These are phyloP conservation scores for Paramarasmius palmivorus DNA, from an alignment of 1,284 basidiomycete genomes.

Conservation along the genomic window DNA sequence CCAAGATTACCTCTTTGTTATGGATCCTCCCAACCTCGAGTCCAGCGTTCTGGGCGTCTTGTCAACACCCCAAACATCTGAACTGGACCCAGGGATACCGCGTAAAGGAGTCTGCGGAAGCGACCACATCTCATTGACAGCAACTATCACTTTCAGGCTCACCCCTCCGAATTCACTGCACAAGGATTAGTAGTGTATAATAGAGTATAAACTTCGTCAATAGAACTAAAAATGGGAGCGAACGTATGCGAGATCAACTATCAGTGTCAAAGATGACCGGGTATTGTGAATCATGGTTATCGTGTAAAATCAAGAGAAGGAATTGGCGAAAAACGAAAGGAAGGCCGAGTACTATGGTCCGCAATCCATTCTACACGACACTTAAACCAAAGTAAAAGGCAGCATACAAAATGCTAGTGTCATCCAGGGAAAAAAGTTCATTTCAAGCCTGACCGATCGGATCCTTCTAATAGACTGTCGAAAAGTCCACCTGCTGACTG, in stretches of 20 bases:
- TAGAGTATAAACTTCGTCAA: neutral
- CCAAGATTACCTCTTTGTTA: slow-evolving; percentile 88
- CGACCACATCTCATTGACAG: slow-evolving; percentile 83
- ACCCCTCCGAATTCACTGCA: slow-evolving; percentile 25
- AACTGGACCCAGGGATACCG: slow-evolving; percentile 79
- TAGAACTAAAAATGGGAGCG: neutral
- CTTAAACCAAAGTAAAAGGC: slow-evolving; percentile 4
- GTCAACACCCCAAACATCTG: slow-evolving; percentile 60
- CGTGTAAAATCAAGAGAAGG: neutral
- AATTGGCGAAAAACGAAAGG: neutral
- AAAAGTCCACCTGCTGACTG: slow-evolving; percentile 83
- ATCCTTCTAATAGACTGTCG: slow-evolving; percentile 85
- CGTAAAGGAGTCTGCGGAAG: slow-evolving; percentile 78
- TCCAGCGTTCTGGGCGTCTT: slow-evolving; percentile 62
- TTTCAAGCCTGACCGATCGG: slow-evolving; percentile 54
- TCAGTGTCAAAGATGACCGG: slow-evolving; percentile 10
- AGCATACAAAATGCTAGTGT: neutral
- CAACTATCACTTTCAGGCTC: slow-evolving; percentile 37
- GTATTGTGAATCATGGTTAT: slow-evolving; percentile 13
- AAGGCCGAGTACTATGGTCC: neutral
- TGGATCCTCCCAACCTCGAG: slow-evolving; percentile 43
- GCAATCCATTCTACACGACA: slow-evolving; percentile 1
- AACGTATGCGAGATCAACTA: slow-evolving; percentile 1
- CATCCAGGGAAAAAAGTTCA: neutral
- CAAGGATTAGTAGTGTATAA: slow-evolving; percentile 9